phyloP scores from a whole-genome alignment of 768 basidiomycete species.

The Holtermanniella nyarrowii region DNA sequence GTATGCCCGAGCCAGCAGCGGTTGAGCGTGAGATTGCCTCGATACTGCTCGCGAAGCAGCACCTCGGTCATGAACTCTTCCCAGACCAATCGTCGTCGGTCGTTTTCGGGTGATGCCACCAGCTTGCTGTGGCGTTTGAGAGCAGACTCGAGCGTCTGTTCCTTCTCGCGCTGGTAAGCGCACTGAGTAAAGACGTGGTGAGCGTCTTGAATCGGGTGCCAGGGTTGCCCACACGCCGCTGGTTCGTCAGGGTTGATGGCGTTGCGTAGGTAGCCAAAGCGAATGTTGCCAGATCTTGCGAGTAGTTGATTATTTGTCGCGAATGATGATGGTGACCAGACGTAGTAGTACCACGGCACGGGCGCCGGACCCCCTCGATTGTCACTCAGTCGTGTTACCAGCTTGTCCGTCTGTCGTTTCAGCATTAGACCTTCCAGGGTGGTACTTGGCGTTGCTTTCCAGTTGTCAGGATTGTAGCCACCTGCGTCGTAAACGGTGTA shows the following conservation, averaged over 20 bases:
- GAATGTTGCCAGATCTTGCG: neutral
- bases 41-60: too few relatives aligned
- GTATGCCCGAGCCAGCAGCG: too few relatives aligned
- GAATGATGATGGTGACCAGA: neutral
- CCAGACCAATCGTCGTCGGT: too few relatives aligned
- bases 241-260: neutral
- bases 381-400: neutral
- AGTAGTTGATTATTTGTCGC: neutral
- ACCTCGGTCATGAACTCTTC: too few relatives aligned
- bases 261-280: neutral
- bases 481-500: neutral
- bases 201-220: neutral
- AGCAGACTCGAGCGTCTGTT: too few relatives aligned
- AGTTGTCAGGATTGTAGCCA: neutral
- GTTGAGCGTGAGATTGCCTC: too few relatives aligned
- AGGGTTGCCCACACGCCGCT: neutral
- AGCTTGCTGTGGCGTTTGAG: too few relatives aligned
- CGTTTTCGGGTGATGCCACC: too few relatives aligned
- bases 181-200: neutral
- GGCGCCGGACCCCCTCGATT: neutral
- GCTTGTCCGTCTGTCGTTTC: neutral
- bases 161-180: too few relatives aligned
- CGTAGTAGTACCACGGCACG: neutral
- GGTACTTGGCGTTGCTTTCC: neutral
- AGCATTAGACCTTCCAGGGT: neutral